Evolutionary conservation across 2,329 filamentous ascomycete genomes (phyloP), one percentile per base, ranked within the genome.

Genomic region (Eutypella sp.): DNA sequence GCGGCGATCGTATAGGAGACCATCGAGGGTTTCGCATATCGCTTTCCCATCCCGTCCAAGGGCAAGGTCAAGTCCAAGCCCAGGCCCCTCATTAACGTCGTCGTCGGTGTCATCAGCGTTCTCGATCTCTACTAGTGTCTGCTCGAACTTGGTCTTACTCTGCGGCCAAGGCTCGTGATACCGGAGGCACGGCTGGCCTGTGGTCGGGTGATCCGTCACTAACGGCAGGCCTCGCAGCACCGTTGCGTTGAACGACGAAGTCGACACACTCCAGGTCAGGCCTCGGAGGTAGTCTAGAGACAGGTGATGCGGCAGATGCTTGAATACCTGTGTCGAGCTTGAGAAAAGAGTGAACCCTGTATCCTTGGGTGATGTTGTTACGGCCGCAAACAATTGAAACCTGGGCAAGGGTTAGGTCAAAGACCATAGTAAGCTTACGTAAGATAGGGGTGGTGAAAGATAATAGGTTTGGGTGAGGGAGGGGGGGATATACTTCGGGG

Each of bases 131-230:
- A 75, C 63, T 5, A 67, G 51, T 0, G 70, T 75, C 2, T 72
- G 67, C 7, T 74, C 70, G 38, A 78, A 79, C 13, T 62, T 63
- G 0, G 77, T 79, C 58, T 71, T 75, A n/a, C 62, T 66, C 38
- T 70, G 63, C 0, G 73, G 72, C 76, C 76, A 79, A 0, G 74
- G 73, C 51, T 80, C 73, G 47, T 79, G 75, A 55, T 74, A 81
- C 19, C 75, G 70, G 5, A 81, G 53, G 51, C 76, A 80, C 0
- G 73, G 69, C 11, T 65, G 60, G 0, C 63, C 66, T 0, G 71
- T 76, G 0, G 61, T 60, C 0, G 72, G 74, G 46, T 80, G 76
- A 0, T 63, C 53, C 2, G 69, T 48, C 0, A 77, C 62, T 4
- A 81, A 55, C 0, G 70, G 72, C 0, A 79, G 60, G 2, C 67